Evolutionary conservation across 169 alveolate genomes (phyloP).

Genomic region (Perkinsus chesapeaki): DNA sequence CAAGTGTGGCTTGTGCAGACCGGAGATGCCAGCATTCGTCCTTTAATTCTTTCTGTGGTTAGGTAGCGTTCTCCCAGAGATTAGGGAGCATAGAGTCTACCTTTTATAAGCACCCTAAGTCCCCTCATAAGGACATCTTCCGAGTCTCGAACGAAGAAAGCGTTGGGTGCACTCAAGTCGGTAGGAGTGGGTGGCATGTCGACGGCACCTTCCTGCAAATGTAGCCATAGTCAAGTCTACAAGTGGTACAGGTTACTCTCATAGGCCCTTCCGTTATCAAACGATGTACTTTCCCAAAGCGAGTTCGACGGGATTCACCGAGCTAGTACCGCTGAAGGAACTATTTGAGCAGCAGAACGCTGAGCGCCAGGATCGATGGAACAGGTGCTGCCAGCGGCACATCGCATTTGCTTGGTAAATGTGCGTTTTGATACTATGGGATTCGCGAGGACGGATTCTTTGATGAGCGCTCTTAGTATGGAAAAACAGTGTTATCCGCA

Average conservation of each 20-base stretch:
- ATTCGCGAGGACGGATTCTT: too few relatives aligned
- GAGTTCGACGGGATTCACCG: background rate
- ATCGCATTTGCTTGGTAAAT: too few relatives aligned
- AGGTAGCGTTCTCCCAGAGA: background rate
- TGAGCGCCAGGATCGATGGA: background rate
- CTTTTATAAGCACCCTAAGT: constrained; percentile 7
- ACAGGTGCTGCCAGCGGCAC: background rate
- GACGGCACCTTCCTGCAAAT: constrained; percentile 4
- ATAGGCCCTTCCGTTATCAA: constrained; percentile 11
- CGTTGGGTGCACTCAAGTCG: constrained; percentile 13
- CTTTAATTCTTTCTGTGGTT: background rate
- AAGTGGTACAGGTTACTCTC: background rate
- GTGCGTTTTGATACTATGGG: too few relatives aligned
- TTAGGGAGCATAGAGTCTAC: constrained; percentile 1
- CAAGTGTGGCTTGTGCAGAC: background rate
- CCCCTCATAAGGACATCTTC: constrained; percentile 14
- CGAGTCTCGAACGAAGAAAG: constrained; percentile 13
- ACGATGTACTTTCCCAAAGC: constrained; percentile 8
- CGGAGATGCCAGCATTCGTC: background rate
- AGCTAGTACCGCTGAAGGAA: background rate
- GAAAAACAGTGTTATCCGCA: background rate
- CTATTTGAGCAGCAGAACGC: background rate
- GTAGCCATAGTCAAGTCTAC: background rate
- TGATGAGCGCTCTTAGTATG: background rate
- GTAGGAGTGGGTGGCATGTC: constrained; percentile 11